A percentile compares a stretch with the other conserved stretches of the same genome.
Evolutionary conservation across 2,329 filamentous ascomycete species (phyloP).

Genomic region (Sporothrix schenckii): DNA sequence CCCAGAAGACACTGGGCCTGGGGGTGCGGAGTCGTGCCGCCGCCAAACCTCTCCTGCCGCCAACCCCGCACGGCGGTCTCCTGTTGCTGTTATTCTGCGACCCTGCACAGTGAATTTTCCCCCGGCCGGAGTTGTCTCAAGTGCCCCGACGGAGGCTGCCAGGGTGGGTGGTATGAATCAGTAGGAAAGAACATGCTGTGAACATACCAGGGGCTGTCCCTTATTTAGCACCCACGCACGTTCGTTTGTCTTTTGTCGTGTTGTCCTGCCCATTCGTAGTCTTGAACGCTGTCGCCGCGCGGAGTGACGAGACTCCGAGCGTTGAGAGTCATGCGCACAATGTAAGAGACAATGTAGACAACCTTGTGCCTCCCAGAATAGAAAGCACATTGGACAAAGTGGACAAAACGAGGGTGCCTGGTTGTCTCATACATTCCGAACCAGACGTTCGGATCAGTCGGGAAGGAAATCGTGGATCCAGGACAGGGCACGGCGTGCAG

Average conservation of each 20-base stretch:
- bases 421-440: too few relatives aligned
- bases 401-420: too few relatives aligned
- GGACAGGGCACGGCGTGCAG: too few relatives aligned
- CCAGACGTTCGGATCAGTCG: not conserved
- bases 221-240: not conserved
- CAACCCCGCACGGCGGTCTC: constrained; percentile 1
- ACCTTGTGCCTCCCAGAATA: not conserved
- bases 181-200: not conserved
- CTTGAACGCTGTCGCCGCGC: not conserved
- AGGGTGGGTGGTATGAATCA: constrained; percentile 16
- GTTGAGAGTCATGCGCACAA: not conserved
- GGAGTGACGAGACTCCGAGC: not conserved
- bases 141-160: not conserved
- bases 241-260: too few relatives aligned
- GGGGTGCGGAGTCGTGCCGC: not conserved
- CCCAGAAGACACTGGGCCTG: not conserved
- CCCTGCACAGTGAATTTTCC: not conserved
- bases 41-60: not conserved
- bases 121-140: not conserved
- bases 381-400: not conserved
- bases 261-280: too few relatives aligned
- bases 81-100: not conserved
- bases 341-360: not conserved
- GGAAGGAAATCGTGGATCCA: too few relatives aligned
- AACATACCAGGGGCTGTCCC: too few relatives aligned